Evolutionary conservation across 1,139 yeast genomes (phyloP), one percentile per base, ranked within the genome.

Genomic region (Groenewaldozyma sp.): DNA sequence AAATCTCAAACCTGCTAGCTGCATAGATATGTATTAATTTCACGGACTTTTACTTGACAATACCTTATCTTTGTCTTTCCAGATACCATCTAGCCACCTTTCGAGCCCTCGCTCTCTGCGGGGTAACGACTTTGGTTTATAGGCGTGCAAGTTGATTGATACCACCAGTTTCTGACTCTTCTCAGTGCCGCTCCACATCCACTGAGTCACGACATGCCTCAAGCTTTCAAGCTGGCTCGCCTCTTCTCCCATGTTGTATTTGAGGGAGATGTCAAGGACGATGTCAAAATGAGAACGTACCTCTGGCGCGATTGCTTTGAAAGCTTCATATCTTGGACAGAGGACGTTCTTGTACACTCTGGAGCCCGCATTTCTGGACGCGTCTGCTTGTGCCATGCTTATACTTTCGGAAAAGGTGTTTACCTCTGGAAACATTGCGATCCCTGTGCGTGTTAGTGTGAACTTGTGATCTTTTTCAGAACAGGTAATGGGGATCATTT

Each of bases 91-190:
- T n/a, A 55, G 48, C 59, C 59, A 55, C 27, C 45, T 47, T 24
- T 54, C 53, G 27, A 50, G 37, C 14, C 37, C 44, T 24, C 36
- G 41, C 14, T 42, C 42, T 22, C 72, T 76, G 10, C 57, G 45
- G 0, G 83, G 80, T 3, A 82, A 55, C 41, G 71, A 59, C 9
- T 69, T 56, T 49, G 67, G 68, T 18, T 71, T 64, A 35, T 64
- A 67, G 20, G 80, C 65, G 50, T 74, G 71, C 6, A 83, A 62
- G 31, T 66, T 59, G 2, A 78, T 65, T n/a, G n/a, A n/a, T n/a
- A n/a, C n/a, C n/a, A 7, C 39, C 38, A 49, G 3, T 68, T 56
- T 27, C 37, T 34, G 33, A 2, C 32, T 17, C 6, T 38, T 22
- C 4, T 35, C 32, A 14, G 28, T 26, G 2, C 36, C 34, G 17